Base-by-base conservation (phyloP, 2,329 filamentous ascomycete genomes). In the Bimuria novae-zelandiae region DNA sequence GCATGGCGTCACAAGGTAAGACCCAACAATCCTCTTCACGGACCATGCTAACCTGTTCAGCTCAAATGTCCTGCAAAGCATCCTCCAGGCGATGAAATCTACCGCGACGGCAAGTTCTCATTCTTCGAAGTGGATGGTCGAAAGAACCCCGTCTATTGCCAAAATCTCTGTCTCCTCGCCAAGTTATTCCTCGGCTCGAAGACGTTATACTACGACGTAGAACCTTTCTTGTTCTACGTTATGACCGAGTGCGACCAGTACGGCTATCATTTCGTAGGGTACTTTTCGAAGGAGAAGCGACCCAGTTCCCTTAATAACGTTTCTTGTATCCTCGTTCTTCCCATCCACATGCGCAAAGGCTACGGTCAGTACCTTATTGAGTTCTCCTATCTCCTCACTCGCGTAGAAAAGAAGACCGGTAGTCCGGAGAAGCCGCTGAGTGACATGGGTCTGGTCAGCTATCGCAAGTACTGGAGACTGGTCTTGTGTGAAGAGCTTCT, bases 171-270 rank as follows among this genome's bases (percentile, higher is more conserved):
- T 75, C 84, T 99, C 12, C 82, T 99, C 37, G 94, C 92, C 49
- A 99, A 99, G 75, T 82, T 99, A 19, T 99, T 99, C 72, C 82
- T 99, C n/a, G 94, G 95, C 19, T 97, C 95, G 49, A 99, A 99
- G 74, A 99, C 94, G 0, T 82, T 97, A 3, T 97, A 97, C 78
- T 97, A 97, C 76, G 93, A 97, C 67, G 93, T 97, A 1, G 93
- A 97, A 62, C 94, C 93, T 0, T 97, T 97, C 72, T 76, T 97
- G 6, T 97, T 97, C 77, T 97, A 97, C 72, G 92, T 97, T 64
- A 90, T 97, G 77, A 96, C 92, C 60, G 94, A 96, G 65, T 93
- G 92, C 63, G 90, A 97, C 67, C 89, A 94, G 51, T 84, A 88
- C 16, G 93, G 93, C 16, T 97, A 94, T 69, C 94, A 97, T 71